Base-by-base conservation (phyloP, 2,329 filamentous ascomycete genomes). In the Sarocladiaceae sp. region DNA sequence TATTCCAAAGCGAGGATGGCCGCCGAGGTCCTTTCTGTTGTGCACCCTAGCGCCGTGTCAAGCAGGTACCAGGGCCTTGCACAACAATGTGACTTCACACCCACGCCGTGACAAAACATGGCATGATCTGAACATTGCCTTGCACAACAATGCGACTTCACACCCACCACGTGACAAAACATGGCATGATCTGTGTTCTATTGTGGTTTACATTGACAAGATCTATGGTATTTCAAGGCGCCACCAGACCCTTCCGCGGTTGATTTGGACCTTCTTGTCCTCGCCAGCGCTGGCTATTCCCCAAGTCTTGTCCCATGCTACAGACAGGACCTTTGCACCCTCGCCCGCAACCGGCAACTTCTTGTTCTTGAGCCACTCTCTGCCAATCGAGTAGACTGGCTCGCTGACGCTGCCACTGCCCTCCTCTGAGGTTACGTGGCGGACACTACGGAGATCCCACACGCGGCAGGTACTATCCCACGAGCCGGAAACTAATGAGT, bases 191-290 rank as follows among this genome's bases (percentile, higher is more conserved):
- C n/a, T n/a, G n/a, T 15, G 23, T 7, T 28, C 40, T 28, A 44
- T 33, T 48, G 15, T 33, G n/a, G 33, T 17, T 25, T 11, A 31
- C 4, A 6, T 37, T 40, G 17, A 28, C 29, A 46, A 44, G 13
- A 22, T 4, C 44, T 18, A 28, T 33, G 44, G 28, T 48, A 48
- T 31, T 31, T 58, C 66, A 72, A 63, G 64, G 62, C 29, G 66
- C 62, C 40, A 80, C 63, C 39, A 82, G 58, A 53, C 75, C 56
- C 80, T 77, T 17, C 83, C 85, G 59, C 80, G 79, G 69, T 99
- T 97, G 55, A 99, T 84, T 75, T 99, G 94, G 62, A 99, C 85
- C 73, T 83, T 85, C 74, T 94, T 96, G 66, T 99, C 94, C 78
- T 97, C 92, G 15, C 93, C 91, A 39, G 78, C 91, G 63, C 89